A percentile compares a stretch with the other conserved stretches of the same genome.
These are phyloP conservation scores for Paramecium biaurelia DNA, from an alignment of 73 alveolate genomes.

Conservation along the genomic window DNA sequence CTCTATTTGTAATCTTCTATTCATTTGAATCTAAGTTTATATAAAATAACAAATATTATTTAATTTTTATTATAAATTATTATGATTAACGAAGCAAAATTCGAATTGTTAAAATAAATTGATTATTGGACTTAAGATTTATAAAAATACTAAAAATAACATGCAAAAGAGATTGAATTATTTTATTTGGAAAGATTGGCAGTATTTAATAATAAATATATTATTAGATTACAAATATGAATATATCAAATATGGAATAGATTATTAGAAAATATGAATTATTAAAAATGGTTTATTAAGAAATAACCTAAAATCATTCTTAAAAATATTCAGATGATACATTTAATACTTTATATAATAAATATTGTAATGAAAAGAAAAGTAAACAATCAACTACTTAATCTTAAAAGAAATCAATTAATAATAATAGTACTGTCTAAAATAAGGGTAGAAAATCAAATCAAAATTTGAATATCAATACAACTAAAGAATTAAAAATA, in stretches of 20 bases:
- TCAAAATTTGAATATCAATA: too few species aligned
- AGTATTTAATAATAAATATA: neutral
- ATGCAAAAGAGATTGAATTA: neutral
- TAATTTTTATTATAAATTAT: neutral
- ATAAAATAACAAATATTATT: neutral
- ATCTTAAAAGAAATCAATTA: neutral
- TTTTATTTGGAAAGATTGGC: neutral
- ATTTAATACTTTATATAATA: neutral
- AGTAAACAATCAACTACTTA: neutral
- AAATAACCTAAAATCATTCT: neutral
- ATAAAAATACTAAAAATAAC: neutral
- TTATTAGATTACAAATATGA: neutral
- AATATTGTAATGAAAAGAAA: neutral
- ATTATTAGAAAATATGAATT: neutral
- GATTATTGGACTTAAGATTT: neutral
- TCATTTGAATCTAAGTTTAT: neutral
- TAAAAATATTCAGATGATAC: neutral
- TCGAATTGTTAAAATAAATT: neutral
- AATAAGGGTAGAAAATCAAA: neutral
- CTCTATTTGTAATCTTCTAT: neutral
- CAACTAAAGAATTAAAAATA: neutral
- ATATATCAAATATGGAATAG: neutral
- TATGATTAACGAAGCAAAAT: conserved; percentile 16
- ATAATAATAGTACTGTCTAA: neutral
- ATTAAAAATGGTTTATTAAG: neutral